Evolutionary conservation across 1,284 basidiomycete genomes (phyloP), one percentile per base, ranked within the genome.

Genomic region (Cerrena zonata): DNA sequence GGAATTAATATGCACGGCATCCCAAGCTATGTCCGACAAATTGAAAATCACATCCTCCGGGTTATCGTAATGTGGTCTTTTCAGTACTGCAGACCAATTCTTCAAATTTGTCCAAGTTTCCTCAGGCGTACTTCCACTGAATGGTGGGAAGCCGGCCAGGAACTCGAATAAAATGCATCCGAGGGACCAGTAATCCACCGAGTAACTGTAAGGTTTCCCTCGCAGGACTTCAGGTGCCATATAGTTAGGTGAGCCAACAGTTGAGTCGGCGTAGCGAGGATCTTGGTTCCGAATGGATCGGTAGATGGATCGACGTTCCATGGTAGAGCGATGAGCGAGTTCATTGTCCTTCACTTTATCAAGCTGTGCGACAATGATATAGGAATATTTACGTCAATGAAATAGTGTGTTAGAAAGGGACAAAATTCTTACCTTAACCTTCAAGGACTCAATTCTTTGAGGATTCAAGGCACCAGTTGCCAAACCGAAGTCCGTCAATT

Each of bases 41-140:
- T 99, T 99, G 78, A 99, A 99, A 60, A 99, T 93, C 48, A 95
- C 75, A 69, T 99, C 96, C 66, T 99, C 94, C 2, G 90, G 89
- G 58, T 91, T 88, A 65, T 97, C 94, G 63, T 99, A 99, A 58
- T 96, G 89, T 1, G 96, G 96, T 54, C 96, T 72, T 19, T 89
- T 78, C 3, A 99, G 77, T 2, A 94, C 91, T 59, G 89, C 89
- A 22, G 86, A 82, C 96, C 96, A 99, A 68, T 97, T 98, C 72
- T 98, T 98, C 59, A 99, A 73, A 69, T 99, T 99, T 19, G 93
- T 93, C 94, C 96, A 99, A 0, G 96, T 99, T 71, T 99, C 96
- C 62, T 99, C 95, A 0, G 94, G 89, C 0, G 89, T 93, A 39
- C 88, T 84, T 12, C 96, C 96, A 48, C 91, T 95, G 74, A 99